Percentiles rank a stretch among this genome's conserved stretches.
Evolutionary conservation across 169 alveolate species (phyloP).

Genomic region (Cryptosporidium muris): DNA sequence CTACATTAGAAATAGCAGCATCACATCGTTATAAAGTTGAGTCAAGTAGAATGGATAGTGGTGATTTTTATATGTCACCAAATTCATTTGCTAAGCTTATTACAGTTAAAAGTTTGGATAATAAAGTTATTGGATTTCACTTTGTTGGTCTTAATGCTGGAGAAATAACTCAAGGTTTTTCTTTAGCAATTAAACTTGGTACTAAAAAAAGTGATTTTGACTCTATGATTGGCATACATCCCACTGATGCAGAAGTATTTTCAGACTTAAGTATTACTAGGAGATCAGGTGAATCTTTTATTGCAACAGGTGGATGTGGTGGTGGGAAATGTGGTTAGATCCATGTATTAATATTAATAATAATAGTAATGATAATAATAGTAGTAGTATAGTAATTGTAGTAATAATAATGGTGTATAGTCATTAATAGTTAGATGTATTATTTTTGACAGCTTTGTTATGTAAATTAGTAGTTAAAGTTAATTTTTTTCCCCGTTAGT

Average conservation of each 20-base stretch:
- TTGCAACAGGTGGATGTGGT: slow-evolving; percentile 94
- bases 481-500: neutral
- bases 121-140: slow-evolving; percentile 95
- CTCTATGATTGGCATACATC: slow-evolving; percentile 94
- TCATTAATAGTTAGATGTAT: neutral
- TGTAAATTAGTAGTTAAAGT: neutral
- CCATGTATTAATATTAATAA: neutral
- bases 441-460: neutral
- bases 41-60: slow-evolving; percentile 74
- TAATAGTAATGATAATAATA: neutral
- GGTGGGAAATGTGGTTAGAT: slow-evolving; percentile 91
- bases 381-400: neutral
- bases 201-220: slow-evolving; percentile 90
- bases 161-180: slow-evolving; percentile 96
- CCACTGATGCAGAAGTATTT: slow-evolving; percentile 96
- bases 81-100: slow-evolving; percentile 91
- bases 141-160: slow-evolving; percentile 98
- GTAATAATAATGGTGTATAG: neutral
- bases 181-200: slow-evolving; percentile 93
- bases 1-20: slow-evolving; percentile 89
- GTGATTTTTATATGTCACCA: slow-evolving; percentile 82
- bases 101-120: slow-evolving; percentile 86
- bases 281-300: slow-evolving; percentile 86
- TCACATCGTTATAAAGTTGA: slow-evolving; percentile 79
- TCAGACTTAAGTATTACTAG: slow-evolving; percentile 83